Evolutionary conservation across 345 rosid species (phyloP).

Genomic region (Lepidium didymum): DNA sequence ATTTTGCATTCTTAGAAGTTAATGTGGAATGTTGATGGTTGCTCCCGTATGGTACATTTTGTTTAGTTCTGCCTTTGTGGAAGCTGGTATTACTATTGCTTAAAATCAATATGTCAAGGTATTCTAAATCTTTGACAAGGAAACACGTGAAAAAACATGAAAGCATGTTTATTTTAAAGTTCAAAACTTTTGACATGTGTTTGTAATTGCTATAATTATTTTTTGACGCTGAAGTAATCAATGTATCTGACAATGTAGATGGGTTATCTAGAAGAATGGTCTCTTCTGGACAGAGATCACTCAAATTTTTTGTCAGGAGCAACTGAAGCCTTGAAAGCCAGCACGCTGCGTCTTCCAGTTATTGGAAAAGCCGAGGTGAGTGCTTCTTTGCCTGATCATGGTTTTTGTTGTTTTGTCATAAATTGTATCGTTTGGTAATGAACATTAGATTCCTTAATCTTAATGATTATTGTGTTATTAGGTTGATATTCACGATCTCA

Average conservation of each 20-base stretch:
- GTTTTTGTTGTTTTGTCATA: neutral
- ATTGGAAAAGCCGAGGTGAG: constrained; percentile 67
- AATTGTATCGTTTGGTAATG: neutral
- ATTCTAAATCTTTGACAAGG: neutral
- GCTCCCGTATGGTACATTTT: neutral
- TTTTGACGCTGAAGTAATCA: neutral
- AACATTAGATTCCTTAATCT: neutral
- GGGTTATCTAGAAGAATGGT: constrained; percentile 65
- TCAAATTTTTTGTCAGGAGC: constrained; percentile 66
- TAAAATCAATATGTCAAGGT: neutral
- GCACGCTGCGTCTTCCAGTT: constrained; percentile 89
- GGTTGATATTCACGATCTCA: constrained; percentile 75
- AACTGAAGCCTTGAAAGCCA: constrained; percentile 85
- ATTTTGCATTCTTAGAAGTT: neutral
- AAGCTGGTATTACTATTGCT: neutral
- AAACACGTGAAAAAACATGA: neutral
- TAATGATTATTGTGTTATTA: constrained; percentile 18
- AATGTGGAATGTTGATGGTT: neutral
- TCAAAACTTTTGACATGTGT: neutral
- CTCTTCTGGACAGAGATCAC: constrained; percentile 64
- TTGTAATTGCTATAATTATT: neutral
- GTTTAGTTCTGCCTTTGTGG: neutral
- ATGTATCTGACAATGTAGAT: constrained; percentile 38
- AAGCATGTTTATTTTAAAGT: neutral
- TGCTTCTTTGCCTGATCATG: neutral